These are phyloP conservation scores for Exophiala spinifera DNA, from an alignment of 2,329 filamentous ascomycete species.

Conservation along the genomic window DNA sequence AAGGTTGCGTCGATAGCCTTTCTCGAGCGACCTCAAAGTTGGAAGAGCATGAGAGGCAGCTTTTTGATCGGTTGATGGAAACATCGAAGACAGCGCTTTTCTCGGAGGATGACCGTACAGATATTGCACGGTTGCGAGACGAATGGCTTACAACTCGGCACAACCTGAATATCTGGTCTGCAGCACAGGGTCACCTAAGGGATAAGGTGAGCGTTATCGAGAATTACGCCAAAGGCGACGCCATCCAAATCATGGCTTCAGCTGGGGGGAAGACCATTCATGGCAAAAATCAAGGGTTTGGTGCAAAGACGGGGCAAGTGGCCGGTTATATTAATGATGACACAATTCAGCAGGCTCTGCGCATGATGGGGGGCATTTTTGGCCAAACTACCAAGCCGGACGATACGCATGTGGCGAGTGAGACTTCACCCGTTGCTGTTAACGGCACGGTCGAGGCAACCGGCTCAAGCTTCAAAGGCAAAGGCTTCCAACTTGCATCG, in stretches of 20 bases:
- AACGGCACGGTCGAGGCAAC: too few species aligned
- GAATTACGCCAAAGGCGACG: constrained; percentile 37
- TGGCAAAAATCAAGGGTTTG: constrained; percentile 10
- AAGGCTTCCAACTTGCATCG: too few species aligned
- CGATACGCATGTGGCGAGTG: too few species aligned
- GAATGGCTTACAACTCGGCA: constrained; percentile 39
- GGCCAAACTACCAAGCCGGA: too few species aligned
- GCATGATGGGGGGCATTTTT: too few species aligned
- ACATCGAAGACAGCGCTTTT: constrained; percentile 34
- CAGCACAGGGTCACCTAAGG: constrained; percentile 31
- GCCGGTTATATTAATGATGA: too few species aligned
- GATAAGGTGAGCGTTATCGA: constrained; percentile 36
- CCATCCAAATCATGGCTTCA: constrained; percentile 40
- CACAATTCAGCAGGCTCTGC: too few species aligned
- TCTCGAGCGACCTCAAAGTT: constrained; percentile 31
- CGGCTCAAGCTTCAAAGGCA: too few species aligned
- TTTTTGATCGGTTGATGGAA: constrained; percentile 34
- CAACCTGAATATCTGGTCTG: constrained; percentile 36
- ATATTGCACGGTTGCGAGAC: constrained; percentile 36
- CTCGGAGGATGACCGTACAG: constrained; percentile 33
- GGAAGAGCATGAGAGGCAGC: constrained; percentile 34
- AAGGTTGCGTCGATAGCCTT: constrained; percentile 38
- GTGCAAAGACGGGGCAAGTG: background rate
- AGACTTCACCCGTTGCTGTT: too few species aligned
- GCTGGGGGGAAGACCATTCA: constrained; percentile 35